These are phyloP conservation scores for Wickerhamomyces sp. DNA, from an alignment of 1,139 yeast species.

Conservation along the genomic window DNA sequence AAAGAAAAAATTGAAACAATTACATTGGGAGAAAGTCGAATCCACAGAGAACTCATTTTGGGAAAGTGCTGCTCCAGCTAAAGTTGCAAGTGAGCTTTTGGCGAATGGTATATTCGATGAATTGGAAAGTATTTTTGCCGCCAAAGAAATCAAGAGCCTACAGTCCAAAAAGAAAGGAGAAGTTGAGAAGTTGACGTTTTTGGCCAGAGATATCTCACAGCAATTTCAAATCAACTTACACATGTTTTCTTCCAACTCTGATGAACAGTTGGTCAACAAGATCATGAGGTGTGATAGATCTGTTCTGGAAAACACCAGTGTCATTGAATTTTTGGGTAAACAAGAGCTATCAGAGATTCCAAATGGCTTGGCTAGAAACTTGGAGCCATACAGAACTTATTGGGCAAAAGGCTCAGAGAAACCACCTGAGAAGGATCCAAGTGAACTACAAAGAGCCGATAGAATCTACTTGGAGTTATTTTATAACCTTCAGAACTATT, in stretches of 20 bases:
- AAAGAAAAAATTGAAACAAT: conserved; percentile 69
- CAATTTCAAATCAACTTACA: conserved; percentile 78
- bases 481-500: conserved; percentile 70
- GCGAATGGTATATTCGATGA: conserved; percentile 72
- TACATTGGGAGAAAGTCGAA: conserved; percentile 82
- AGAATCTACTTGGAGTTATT: conserved; percentile 68
- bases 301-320: conserved; percentile 51
- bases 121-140: conserved; percentile 72
- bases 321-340: conserved; percentile 65
- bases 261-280: conserved; percentile 50
- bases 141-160: conserved; percentile 60
- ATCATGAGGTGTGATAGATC: conserved; percentile 60
- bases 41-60: conserved; percentile 62
- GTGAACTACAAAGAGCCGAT: conserved; percentile 71
- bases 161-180: conserved; percentile 40
- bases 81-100: conserved; percentile 55
- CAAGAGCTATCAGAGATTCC: conserved; percentile 66
- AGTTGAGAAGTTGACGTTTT: conserved; percentile 48
- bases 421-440: conserved; percentile 70
- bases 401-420: conserved; percentile 42
- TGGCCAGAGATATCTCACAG: conserved; percentile 68
- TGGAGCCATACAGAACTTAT: conserved; percentile 61
- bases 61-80: conserved; percentile 43
- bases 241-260: conserved; percentile 47
- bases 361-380: conserved; percentile 53